Evolutionary conservation across 1,284 basidiomycete species (phyloP), one percentile per base, ranked within the genome.

Genomic region (Dichomitus squalens): DNA sequence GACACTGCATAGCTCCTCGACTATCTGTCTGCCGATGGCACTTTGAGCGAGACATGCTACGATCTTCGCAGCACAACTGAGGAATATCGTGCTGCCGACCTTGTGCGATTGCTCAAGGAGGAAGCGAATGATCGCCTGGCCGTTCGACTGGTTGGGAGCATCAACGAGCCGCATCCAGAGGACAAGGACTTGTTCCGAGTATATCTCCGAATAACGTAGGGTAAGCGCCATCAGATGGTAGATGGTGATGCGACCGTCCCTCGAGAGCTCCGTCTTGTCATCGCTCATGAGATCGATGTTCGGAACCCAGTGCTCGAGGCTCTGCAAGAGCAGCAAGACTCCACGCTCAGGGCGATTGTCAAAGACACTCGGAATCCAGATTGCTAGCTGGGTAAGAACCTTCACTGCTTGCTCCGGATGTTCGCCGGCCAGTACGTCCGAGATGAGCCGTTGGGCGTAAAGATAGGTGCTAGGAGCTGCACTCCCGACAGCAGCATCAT

Each of bases 101-200:
- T 90, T 92, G 54, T 91, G 87, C 0, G 92, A 91, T 66, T 97
- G 93, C 63, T 95, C 92, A 43, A 97, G 80, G 3, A 97, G 76
- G 73, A 95, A 97, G 44, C 89, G 85, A 53, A 93, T 80, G 20
- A 95, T 81, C 0, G 92, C 91, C 59, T 88, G 88, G 0, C 90
- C 91, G 65, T 95, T 95, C 14, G 81, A 78, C 55, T 86, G 80
- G 66, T 88, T 81, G 14, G 88, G 84, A 3, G 84, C 76, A 52
- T 90, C 85, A 2, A 92, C 88, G 4, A 95, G 75, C 55, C 85
- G 85, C 18, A 81, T 81, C 88, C 95, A 95, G 18, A 96, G 82
- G 1, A 86, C 82, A n/a, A 89, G 81, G 34, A 97, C 81, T 68
- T 95, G 93, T 64, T 94, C 91, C 1, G 92, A 82, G 66, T 95